Evolutionary conservation across 495 filamentous ascomycete genomes (phyloP).

Genomic region (Trichoderma gamsii): DNA sequence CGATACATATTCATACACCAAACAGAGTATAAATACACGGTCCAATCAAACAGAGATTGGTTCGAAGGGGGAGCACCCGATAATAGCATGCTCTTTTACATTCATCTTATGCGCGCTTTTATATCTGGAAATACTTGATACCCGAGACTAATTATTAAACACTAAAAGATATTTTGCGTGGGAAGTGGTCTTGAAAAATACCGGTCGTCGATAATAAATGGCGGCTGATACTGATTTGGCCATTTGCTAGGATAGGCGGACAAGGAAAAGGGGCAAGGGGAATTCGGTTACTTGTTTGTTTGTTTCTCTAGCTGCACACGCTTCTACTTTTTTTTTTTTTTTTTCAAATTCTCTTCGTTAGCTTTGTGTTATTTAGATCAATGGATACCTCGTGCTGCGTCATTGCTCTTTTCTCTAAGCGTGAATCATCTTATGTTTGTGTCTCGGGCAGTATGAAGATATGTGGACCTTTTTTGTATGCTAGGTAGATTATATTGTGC

Average conservation of each 20-base stretch:
- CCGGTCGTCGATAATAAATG: neutral
- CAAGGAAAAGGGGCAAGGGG: neutral
- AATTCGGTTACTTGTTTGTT: neutral
- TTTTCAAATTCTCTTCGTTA: neutral
- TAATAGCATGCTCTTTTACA: neutral
- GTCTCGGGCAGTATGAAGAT: too few species aligned
- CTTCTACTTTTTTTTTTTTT: neutral
- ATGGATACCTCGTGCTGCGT: slow-evolving; percentile 7
- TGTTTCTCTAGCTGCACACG: neutral
- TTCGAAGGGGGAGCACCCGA: neutral
- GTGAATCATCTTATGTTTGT: too few species aligned
- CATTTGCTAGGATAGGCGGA: neutral
- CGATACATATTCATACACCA: neutral
- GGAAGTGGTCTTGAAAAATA: neutral
- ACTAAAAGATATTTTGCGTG: neutral
- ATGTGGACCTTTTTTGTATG: too few species aligned
- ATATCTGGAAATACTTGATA: slow-evolving; percentile 1
- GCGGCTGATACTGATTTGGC: neutral
- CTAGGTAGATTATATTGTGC: too few species aligned
- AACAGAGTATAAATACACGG: neutral
- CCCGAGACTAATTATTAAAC: neutral
- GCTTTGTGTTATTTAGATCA: slow-evolving; percentile 9
- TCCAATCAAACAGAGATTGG: neutral
- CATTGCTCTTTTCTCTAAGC: neutral
- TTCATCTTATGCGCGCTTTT: neutral